Base-by-base conservation (phyloP, 2,329 filamentous ascomycete species). In the Ambrosiella cleistominuta region DNA sequence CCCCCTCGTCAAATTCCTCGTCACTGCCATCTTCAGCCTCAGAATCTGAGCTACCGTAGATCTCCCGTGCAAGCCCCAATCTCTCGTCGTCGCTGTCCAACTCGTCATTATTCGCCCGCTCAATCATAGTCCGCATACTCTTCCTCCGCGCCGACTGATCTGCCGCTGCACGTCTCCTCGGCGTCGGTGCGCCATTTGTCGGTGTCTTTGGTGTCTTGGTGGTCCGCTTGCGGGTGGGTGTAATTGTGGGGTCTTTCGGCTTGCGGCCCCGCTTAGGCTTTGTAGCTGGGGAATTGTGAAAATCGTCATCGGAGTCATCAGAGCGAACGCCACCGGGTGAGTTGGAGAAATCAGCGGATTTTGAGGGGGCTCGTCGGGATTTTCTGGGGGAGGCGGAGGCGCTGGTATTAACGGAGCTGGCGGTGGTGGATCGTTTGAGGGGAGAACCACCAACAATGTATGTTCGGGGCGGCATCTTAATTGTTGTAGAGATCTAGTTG, bases 81-180 rank as follows among this genome's bases (percentile, higher is more conserved):
- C 83, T 83, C 12, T 81, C 84, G 52, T 86, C 86, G 36, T 88
- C 85, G 52, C 89, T 84, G 65, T 81, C 84, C 35, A 76, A 75
- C 7, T 74, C 77, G 15, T 78, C 81, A 17, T 77, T 75, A 9
- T 85, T 74, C 6, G 82, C 81, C 49, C 82, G 82, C 66, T 90
- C 82, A 42, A 94, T 83, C 56, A 96, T 71, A 2, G 81, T 80
- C 56, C 82, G 77, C 19, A 85, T 86, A 67, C 87, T 95, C 74
- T 95, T 96, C 66, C 83, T 83, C 65, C 86, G 81, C 1, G 90
- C 91, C 4, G 90, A 96, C 54, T 86, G 82, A 70, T 96, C 88
- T 17, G 85, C 85, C 62, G 87, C 85, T 62, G 77, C 80, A 47
- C 78, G 75, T 63, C 81, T 77, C 42, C 79, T 78, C 0, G 86